Conservation (phyloP, 1,139 yeast genomes). For the Hansenula anomala region DNA sequence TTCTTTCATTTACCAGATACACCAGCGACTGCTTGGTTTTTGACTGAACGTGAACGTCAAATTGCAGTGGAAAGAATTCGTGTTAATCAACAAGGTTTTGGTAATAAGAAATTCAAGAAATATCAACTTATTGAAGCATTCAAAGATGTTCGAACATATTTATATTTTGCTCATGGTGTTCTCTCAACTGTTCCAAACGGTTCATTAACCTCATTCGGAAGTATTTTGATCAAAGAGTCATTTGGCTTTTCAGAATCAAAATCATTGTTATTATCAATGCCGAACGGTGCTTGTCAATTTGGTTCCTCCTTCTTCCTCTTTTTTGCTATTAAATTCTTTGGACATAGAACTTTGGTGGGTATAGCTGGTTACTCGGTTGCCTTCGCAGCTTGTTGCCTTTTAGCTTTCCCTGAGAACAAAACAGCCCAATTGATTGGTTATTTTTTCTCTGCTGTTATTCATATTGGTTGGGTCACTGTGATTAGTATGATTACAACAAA, state of each 20-base stretch:
- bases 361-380: slow-evolving; percentile 26
- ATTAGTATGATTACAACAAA: slow-evolving; percentile 31
- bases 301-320: background rate
- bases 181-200: slow-evolving; percentile 26
- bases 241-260: slow-evolving; percentile 34
- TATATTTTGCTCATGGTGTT: slow-evolving; percentile 18
- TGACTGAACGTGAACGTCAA: slow-evolving; percentile 45
- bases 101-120: slow-evolving; percentile 47
- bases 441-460: slow-evolving; percentile 27
- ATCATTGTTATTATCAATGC: slow-evolving; percentile 35
- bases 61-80: slow-evolving; percentile 48
- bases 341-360: slow-evolving; percentile 24
- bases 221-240: slow-evolving; percentile 31
- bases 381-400: slow-evolving; percentile 34
- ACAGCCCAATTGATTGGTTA: slow-evolving; percentile 41
- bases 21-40: slow-evolving; percentile 46
- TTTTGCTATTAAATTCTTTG: background rate
- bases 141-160: slow-evolving; percentile 40
- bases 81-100: slow-evolving; percentile 49
- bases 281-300: slow-evolving; percentile 36
- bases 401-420: slow-evolving; percentile 39
- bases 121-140: slow-evolving; percentile 45
- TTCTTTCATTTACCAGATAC: slow-evolving; percentile 43
- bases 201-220: slow-evolving; percentile 24
- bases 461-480: slow-evolving; percentile 15